These are phyloP conservation scores for Citrus inodora DNA, from an alignment of 345 rosid species.

Conservation along the genomic window DNA sequence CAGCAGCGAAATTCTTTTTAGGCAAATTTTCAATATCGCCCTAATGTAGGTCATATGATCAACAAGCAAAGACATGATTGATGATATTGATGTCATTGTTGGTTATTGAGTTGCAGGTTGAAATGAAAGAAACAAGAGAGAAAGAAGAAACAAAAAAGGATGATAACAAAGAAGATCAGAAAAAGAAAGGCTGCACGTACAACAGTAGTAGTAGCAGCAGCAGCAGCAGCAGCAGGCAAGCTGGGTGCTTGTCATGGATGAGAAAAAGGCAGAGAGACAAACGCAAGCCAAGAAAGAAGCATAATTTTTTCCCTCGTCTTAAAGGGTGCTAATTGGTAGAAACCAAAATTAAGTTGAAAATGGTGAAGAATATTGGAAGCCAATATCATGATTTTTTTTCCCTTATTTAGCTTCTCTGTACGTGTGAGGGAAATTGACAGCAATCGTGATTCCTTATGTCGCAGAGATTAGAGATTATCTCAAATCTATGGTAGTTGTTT, in stretches of 20 bases:
- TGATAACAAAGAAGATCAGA: constrained; percentile 14
- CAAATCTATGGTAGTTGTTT: neutral
- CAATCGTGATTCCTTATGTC: constrained; percentile 15
- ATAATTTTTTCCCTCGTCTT: constrained; percentile 38
- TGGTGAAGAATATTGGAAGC: constrained; percentile 5
- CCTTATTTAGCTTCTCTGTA: neutral
- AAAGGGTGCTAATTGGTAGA: constrained; percentile 20
- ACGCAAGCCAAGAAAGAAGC: constrained; percentile 40
- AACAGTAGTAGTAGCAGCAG: constrained; percentile 24
- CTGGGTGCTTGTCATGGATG: constrained; percentile 73
- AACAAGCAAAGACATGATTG: neutral
- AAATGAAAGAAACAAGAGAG: constrained; percentile 32
- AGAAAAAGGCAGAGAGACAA: constrained; percentile 48
- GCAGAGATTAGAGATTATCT: constrained; percentile 8
- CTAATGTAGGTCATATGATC: neutral
- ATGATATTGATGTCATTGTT: constrained; percentile 7
- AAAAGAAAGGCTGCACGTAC: constrained; percentile 22
- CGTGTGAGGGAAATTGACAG: neutral
- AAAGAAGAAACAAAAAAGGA: constrained; percentile 20
- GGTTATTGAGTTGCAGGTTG: constrained; percentile 24
- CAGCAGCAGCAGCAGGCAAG: constrained; percentile 23
- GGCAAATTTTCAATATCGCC: neutral
- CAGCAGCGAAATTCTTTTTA: too few relatives aligned
- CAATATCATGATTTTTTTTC: constrained; percentile 5
- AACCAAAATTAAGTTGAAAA: neutral